Evolutionary conservation across 2,329 filamentous ascomycete species (phyloP), one percentile per base, ranked within the genome.

Genomic region (Pseudogymnoascus sp.): DNA sequence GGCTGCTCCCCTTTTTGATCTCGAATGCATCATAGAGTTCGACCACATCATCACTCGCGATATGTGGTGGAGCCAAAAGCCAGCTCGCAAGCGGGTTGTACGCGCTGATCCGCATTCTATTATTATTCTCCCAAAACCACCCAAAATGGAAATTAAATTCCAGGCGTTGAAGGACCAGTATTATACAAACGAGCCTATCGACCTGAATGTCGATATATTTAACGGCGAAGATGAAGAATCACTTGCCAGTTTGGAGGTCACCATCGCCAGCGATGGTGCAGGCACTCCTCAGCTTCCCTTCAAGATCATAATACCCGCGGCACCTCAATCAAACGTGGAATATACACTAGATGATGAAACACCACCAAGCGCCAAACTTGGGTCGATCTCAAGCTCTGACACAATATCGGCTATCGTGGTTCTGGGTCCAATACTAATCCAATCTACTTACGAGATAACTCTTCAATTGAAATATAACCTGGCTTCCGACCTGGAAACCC

Each of bases 181-280:
- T 74, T 98, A 96, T 72, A 90, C 89, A 1, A 89, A 96, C 69
- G 95, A 99, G 76, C 74, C 78, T 0, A 84, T 97, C 28, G 78
- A 78, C 6, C 74, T 98, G 22, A 77, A 82, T 0, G 79, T 98
- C 40, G 84, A 88, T 46, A 78, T 97, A 2, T 71, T 86, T 63
- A 99, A 99, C 68, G 87, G 87, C 59, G 95, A 99, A 77, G 90
- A 91, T 4, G 88, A 91, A 65, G 84, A 89, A 14, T 89, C 90
- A 0, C 82, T 85, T 65, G 86, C 89, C 22, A 87, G 85, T 63
- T 76, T 96, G 6, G 87, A 92, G 66, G 81, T 89, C 19, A 79
- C 84, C 50, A 74, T 96, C 2, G 80, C 87, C 43, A 90, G 89
- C 43, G 78, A 82, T 63, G 75, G 78, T 6, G 72, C 79, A 26